Evolutionary conservation across 1,139 yeast genomes (phyloP), one percentile per base, ranked within the genome.

Genomic region (Hyphopichia buzzinii): DNA sequence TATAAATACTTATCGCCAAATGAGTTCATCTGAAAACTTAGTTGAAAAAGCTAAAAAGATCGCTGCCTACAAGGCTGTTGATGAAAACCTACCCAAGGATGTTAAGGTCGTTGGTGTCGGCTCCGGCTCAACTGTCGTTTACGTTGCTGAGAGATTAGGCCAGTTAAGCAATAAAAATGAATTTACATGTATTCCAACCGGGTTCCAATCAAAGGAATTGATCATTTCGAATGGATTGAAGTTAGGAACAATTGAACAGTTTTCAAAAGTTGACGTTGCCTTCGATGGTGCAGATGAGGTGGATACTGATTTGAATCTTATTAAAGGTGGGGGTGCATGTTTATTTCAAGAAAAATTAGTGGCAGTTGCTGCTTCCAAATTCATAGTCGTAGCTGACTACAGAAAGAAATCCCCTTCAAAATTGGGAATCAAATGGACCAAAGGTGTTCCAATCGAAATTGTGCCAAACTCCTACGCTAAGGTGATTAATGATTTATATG

Each of bases 221-320:
- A 89, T 94, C 48, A 70, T 87, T 40, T 84, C 79, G 38, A 90
- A 89, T 50, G 95, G 95, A 0, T 72, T 94, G 48, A 73, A 59
- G 26, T 71, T 90, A 47, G 96, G 95, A 1, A 68, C 85, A 5
- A 79, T 92, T 46, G 97, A 92, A 54, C 90, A 87, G 64, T 82
- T 67, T 50, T 81, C 89, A 2, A 73, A 74, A 23, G 67, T 94
- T 30, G 98, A 92, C 56, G 80, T 92, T 50, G 96, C 96, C 3
- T 92, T 94, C 57, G 99, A 94, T 60, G 99, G 99, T 30, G 98
- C 98, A 7, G 99, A 94, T 62, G 99, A 94, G 60, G 94, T 90
- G 39, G 98, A 92, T 57, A 56, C 77, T 6, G 55, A 72, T 14
- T 72, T 92, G 50, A 87, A 89, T 55, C 80, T 92, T 52, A 94